Evolutionary conservation across 352 stramenopile species (phyloP).

Genomic region (Thalassiosira oceanica): DNA sequence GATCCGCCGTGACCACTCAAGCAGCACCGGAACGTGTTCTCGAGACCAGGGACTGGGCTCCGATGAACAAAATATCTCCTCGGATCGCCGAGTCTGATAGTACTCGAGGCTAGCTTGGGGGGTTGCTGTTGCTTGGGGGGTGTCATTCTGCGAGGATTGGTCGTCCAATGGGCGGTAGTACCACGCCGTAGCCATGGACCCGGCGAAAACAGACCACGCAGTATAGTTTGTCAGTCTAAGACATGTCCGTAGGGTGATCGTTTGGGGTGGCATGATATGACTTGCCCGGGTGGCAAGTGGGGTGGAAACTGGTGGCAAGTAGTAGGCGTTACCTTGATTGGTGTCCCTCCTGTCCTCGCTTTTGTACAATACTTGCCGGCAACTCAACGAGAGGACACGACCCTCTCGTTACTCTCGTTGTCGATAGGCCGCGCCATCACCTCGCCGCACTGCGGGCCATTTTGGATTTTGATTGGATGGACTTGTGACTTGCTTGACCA

Average conservation of each 20-base stretch:
- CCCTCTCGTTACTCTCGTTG: too few relatives aligned
- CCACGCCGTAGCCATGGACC: conserved; percentile 31
- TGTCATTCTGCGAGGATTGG: not conserved
- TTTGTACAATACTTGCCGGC: too few relatives aligned
- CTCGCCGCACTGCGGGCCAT: too few relatives aligned
- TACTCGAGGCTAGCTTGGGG: not conserved
- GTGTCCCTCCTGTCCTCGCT: too few relatives aligned
- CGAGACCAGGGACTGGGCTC: conserved; percentile 25
- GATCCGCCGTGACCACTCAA: conserved; percentile 22
- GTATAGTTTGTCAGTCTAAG: conserved; percentile 13
- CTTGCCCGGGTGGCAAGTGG: too few relatives aligned
- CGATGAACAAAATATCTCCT: conserved; percentile 10
- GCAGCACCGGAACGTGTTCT: conserved; percentile 25
- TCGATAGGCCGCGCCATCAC: too few relatives aligned
- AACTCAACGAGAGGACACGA: too few relatives aligned
- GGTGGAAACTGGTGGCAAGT: too few relatives aligned
- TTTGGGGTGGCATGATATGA: too few relatives aligned
- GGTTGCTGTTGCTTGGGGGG: not conserved
- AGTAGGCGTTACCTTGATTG: too few relatives aligned
- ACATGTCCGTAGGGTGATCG: conserved; percentile 10
- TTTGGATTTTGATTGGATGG: too few relatives aligned
- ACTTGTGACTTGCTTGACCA: too few relatives aligned
- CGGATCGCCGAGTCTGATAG: not conserved
- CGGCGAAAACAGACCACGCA: conserved; percentile 8
- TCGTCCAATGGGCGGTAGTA: conserved; percentile 43